Conservation (phyloP, 2,329 filamentous ascomycete species). For the Aureobasidium lini region DNA sequence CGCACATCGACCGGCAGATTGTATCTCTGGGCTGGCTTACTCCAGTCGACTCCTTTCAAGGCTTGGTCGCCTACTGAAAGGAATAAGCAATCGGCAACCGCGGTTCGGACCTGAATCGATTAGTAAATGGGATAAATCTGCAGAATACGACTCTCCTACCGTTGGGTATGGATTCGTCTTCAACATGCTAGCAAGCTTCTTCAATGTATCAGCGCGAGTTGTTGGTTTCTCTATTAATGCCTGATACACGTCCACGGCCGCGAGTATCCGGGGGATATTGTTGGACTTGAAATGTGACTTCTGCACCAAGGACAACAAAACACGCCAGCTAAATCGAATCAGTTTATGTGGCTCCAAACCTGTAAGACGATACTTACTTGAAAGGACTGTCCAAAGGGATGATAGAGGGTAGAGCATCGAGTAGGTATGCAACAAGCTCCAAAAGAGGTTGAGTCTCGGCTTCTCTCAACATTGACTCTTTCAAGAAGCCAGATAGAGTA, state of each 20-base stretch:
- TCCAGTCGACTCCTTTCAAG: conserved; percentile 21
- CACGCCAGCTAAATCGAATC: conserved; percentile 40
- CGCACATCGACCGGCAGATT: neutral
- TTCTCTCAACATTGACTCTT: neutral
- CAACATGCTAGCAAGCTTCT: conserved; percentile 65
- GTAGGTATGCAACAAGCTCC: conserved; percentile 67
- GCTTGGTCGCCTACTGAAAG: conserved; percentile 28
- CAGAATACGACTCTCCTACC: conserved; percentile 39
- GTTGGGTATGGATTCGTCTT: conserved; percentile 70
- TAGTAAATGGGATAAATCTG: neutral
- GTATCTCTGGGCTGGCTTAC: conserved; percentile 14
- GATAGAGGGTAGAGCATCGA: conserved; percentile 30
- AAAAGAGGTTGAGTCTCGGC: conserved; percentile 35
- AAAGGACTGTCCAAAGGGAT: conserved; percentile 33
- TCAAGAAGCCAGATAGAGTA: conserved; percentile 19
- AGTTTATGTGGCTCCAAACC: conserved; percentile 1
- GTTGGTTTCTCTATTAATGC: conserved; percentile 52
- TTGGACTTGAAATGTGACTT: conserved; percentile 76
- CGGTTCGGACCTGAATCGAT: conserved; percentile 42
- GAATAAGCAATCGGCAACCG: conserved; percentile 36
- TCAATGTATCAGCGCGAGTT: conserved; percentile 50
- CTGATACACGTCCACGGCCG: conserved; percentile 72
- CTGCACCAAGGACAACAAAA: conserved; percentile 63
- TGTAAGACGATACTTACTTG: conserved; percentile 40
- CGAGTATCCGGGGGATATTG: conserved; percentile 73